phyloP scores from a whole-genome alignment of 352 stramenopile genomes.

The Phytophthora palmivora region DNA sequence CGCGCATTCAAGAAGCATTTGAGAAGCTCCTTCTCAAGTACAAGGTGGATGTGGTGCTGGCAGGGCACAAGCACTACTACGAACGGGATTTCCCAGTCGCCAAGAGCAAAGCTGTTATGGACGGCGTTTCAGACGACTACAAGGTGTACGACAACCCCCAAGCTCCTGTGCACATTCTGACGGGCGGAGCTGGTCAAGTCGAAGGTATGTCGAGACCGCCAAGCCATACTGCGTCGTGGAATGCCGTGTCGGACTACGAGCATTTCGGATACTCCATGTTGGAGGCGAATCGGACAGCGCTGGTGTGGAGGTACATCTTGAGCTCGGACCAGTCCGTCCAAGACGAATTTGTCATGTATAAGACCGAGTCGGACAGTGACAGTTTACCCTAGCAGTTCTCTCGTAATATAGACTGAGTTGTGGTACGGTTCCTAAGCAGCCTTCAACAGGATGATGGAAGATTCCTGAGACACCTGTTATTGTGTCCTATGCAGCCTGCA shows the following conservation, averaged over 20 bases:
- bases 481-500: slow-evolving; percentile 13
- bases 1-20: slow-evolving; percentile 65
- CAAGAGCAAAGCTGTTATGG: slow-evolving; percentile 44
- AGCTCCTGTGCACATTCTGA: slow-evolving; percentile 75
- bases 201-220: slow-evolving; percentile 45
- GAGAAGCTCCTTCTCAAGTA: slow-evolving; percentile 88
- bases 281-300: slow-evolving; percentile 35
- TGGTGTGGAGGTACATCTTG: slow-evolving; percentile 45
- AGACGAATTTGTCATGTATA: slow-evolving; percentile 51
- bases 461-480: slow-evolving; percentile 16
- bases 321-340: slow-evolving; percentile 33
- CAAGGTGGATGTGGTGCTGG: slow-evolving; percentile 86
- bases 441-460: slow-evolving; percentile 17
- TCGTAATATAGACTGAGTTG: neutral
- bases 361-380: slow-evolving; percentile 9
- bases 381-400: no score
- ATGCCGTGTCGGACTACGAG: slow-evolving; percentile 46
- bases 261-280: slow-evolving; percentile 60
- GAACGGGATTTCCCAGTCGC: slow-evolving; percentile 75
- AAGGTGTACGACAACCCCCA: slow-evolving; percentile 65
- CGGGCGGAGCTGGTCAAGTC: slow-evolving; percentile 63
- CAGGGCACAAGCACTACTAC: slow-evolving; percentile 89
- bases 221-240: slow-evolving; percentile 45
- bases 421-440: slow-evolving; percentile 15
- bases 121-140: slow-evolving; percentile 56